Base-by-base conservation (phyloP, 176 grass and related monocot species). In the Puccinellia tenuiflora region DNA sequence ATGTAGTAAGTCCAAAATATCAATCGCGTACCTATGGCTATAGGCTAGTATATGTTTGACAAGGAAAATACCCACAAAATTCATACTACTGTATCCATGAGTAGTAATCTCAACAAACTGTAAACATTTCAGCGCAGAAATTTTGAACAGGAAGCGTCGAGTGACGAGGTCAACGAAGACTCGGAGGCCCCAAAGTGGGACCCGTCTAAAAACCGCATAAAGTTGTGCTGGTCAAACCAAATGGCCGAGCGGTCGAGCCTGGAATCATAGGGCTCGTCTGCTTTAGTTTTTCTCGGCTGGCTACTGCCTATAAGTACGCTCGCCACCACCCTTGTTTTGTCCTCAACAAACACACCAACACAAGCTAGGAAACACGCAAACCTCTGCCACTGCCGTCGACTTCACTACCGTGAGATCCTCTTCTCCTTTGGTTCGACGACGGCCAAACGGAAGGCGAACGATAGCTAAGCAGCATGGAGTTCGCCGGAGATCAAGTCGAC, bases 381-480 rank as follows among this genome's bases (percentile, higher is more conserved):
- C 20, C 20, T 62, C 68, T 22, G 40, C 42, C 72, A 20, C 12
- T 9, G 18, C 6, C 77, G 33, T 22, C 65, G 20, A 5, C 21
- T 21, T 68, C 25, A 15, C 25, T 43, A 43, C 42, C 42, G 9
- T 43, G 42, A 34, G 3, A 34, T 34, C n/a, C n/a, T n/a, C n/a
- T n/a, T n/a, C n/a, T n/a, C n/a, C n/a, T n/a, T n/a, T n/a, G n/a
- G n/a, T n/a, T n/a, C n/a, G n/a, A n/a, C n/a, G n/a, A n/a, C n/a
- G n/a, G n/a, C n/a, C n/a, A n/a, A n/a, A n/a, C n/a, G n/a, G n/a
- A n/a, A n/a, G n/a, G n/a, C n/a, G n/a, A n/a, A n/a, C n/a, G n/a
- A n/a, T n/a, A n/a, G n/a, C n/a, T 34, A 3, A 68, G 17, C 66
- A 70, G 24, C 71, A 94, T 94, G 89, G 86, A 88, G 2, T 87